These are phyloP conservation scores for Diaporthe sp. DNA, from an alignment of 2,329 filamentous ascomycete species.

Conservation along the genomic window DNA sequence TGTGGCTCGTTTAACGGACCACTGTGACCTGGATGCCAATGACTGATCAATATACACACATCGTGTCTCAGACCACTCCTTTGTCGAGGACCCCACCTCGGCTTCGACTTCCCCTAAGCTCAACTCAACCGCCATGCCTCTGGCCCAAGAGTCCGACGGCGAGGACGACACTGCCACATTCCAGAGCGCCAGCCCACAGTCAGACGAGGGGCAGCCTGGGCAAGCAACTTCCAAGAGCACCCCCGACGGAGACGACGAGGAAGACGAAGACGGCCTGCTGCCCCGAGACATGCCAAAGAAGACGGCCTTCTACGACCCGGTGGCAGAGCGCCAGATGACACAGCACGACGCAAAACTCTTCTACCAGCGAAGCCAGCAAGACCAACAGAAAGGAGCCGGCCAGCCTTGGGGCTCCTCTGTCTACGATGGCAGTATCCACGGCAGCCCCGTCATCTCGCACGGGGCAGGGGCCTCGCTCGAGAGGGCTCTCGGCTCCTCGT, in stretches of 20 bases:
- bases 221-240: slow-evolving; percentile 36
- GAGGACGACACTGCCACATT: slow-evolving; percentile 51
- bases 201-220: slow-evolving; percentile 45
- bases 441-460: slow-evolving; percentile 59
- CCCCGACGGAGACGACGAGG: slow-evolving; percentile 39
- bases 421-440: slow-evolving; percentile 55
- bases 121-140: slow-evolving; percentile 49
- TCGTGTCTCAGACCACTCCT: slow-evolving; percentile 45
- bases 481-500: slow-evolving; percentile 33
- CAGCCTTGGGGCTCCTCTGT: slow-evolving; percentile 56
- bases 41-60: slow-evolving; percentile 25
- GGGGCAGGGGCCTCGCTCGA: slow-evolving; percentile 33
- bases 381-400: slow-evolving; percentile 57
- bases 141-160: slow-evolving; percentile 55
- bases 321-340: slow-evolving; percentile 93
- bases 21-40: slow-evolving; percentile 5
- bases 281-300: slow-evolving; percentile 73
- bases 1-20: background rate
- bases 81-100: slow-evolving; percentile 48
- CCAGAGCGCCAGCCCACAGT: slow-evolving; percentile 51
- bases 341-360: slow-evolving; percentile 96
- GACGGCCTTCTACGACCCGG: slow-evolving; percentile 93
- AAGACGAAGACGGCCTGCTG: slow-evolving; percentile 69
- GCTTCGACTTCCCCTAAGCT: slow-evolving; percentile 54
- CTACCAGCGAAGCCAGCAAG: slow-evolving; percentile 89